Base-by-base conservation (phyloP, 768 basidiomycete species). In the Symmetrospora coprosmae region DNA sequence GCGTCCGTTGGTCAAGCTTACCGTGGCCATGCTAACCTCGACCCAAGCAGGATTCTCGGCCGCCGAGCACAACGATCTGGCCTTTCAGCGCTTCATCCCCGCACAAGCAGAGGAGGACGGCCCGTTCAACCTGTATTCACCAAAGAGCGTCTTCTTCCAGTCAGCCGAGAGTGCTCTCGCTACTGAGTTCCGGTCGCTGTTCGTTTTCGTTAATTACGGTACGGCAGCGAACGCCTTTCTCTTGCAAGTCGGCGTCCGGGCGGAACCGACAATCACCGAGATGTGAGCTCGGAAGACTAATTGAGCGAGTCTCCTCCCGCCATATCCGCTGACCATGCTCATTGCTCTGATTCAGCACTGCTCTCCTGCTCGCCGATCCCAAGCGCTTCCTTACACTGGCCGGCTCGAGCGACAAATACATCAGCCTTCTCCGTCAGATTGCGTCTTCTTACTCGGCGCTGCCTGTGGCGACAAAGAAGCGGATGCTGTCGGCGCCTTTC, bases 131-230 rank as follows among this genome's bases (percentile, higher is more conserved):
- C 28, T 50, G 9, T 31, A 30, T 16, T 19, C 43, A n/a, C 61
- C 61, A 5, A 28, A 28, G 2, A 25, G 30, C 8, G 47, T 48
- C 4, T 63, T 46, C 30, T 61, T 63, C 52, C 27, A 17, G 16
- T 11, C 35, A n/a, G 38, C 19, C 17, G 41, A 52, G 17, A 34
- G 28, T 14, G 41, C 39, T 9, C 30, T 60, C 16, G 33, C 62
- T 6, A 61, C 78, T 25, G 76, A 78, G 34, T 81, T 88, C 38
- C 84, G 86, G 68, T 83, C 84, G 64, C 73, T 92, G 1, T 94
- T 96, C 68, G 78, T 80, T 33, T 94, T 90, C 66, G 81, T 97
- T 49, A 83, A 92, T 70, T 94, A 92, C 69, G 91, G 90, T 1
- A 69, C 77, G 1, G 74, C 77, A 4, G 92, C 85, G 25, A 92